A percentile compares a stretch with the other conserved stretches of the same genome.
Conservation (phyloP, 306 rosid species). For the Fagus crenata region DNA sequence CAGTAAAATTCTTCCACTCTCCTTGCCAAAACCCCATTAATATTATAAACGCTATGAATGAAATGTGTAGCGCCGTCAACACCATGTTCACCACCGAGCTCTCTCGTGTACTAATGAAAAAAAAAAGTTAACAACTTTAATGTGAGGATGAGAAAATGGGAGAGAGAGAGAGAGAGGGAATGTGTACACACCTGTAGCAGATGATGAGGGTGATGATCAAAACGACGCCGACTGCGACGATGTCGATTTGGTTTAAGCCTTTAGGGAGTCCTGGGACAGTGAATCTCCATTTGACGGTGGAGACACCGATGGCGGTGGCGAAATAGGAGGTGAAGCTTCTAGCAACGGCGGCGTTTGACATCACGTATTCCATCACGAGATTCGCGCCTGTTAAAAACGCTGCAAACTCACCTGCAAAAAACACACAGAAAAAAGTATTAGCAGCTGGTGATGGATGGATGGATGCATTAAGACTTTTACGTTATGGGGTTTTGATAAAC, state of each 20-base stretch:
- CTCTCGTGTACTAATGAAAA: slow-evolving; percentile 60
- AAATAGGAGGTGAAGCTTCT: slow-evolving; percentile 67
- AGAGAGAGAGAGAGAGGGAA: not conserved
- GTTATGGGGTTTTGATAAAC: not conserved
- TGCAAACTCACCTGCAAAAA: slow-evolving; percentile 69
- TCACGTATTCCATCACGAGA: slow-evolving; percentile 83
- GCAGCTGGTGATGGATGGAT: no score
- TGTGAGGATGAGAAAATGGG: not conserved
- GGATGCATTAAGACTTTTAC: no score
- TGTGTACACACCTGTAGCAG: slow-evolving; percentile 73
- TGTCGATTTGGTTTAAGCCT: slow-evolving; percentile 70
- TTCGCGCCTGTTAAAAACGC: slow-evolving; percentile 86
- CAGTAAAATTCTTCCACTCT: slow-evolving; percentile 65
- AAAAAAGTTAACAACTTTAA: not conserved
- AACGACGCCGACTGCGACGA: slow-evolving; percentile 72
- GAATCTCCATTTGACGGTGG: slow-evolving; percentile 70
- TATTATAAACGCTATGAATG: slow-evolving; percentile 71
- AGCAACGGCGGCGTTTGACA: slow-evolving; percentile 95
- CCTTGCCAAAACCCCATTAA: slow-evolving; percentile 69
- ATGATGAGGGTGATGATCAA: slow-evolving; percentile 61
- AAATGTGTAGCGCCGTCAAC: slow-evolving; percentile 69
- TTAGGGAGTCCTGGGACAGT: slow-evolving; percentile 53
- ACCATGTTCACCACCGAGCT: slow-evolving; percentile 79
- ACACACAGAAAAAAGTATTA: not conserved
- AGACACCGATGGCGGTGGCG: slow-evolving; percentile 68